Base-by-base conservation (phyloP, 2,329 filamentous ascomycete genomes). In the Lecanicillium sp. region DNA sequence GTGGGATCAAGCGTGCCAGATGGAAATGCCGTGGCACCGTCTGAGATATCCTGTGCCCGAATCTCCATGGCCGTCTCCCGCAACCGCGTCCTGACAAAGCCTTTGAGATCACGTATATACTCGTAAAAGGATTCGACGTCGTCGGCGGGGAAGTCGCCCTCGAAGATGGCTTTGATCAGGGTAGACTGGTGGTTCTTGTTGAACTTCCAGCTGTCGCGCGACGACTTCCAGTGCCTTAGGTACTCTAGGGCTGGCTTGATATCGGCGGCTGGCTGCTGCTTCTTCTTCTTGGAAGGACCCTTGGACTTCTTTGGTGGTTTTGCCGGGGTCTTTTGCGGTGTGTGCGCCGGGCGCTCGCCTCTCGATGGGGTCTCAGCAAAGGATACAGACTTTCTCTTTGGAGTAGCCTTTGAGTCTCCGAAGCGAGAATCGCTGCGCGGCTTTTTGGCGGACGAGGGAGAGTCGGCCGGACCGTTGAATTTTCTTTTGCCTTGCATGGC, bases 171-270 rank as follows among this genome's bases (percentile, higher is more conserved):
- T 59, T 92, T 90, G 55, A 95, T 75, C 11, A 95, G 69, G 49
- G 85, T 78, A 38, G 81, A 85, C 60, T 95, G 89, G 55, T 87
- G 79, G 50, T 87, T 89, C 65, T 95, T 95, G 67, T 94, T 94
- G 68, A 95, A 96, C 60, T 95, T 95, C 90, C 90, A 96, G 49
- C 69, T 70, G 9, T 72, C 67, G 42, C 79, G 79, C 44, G 79
- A 73, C 40, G 72, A 73, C 60, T 85, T 71, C 71, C 88, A 95
- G 55, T 81, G 78, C 33, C 71, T 71, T 32, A 95, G 73, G 57
- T 95, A 95, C 38, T 76, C 70, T 13, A 94, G 69, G 42, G 87
- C 81, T 12, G 80, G 73, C 33, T 75, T 70, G 40, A 80, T 62
- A 44, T 75, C 70, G 6, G 52, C 42, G 27, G 55, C 45, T 13